Evolutionary conservation across 495 filamentous ascomycete species (phyloP).

Genomic region (Penicillium bovifimosum): DNA sequence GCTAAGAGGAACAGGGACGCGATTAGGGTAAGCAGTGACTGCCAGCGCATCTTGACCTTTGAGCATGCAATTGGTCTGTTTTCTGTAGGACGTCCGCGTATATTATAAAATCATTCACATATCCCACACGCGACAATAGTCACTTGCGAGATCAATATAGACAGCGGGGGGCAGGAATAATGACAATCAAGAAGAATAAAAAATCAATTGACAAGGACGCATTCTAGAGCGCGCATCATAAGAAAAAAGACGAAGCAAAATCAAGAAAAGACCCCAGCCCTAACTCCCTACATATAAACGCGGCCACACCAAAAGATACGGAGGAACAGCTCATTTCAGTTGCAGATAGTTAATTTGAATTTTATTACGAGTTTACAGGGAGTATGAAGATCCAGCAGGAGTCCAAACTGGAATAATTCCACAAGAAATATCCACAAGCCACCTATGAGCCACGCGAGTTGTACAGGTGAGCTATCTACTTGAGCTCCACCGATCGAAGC

Average conservation of each 20-base stretch:
- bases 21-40: slow-evolving; percentile 5
- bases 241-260: background rate
- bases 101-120: background rate
- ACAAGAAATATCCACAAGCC: background rate
- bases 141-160: background rate
- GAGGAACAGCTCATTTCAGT: background rate
- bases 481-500: slow-evolving; percentile 13
- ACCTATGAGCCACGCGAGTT: background rate
- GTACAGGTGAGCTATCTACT: slow-evolving; percentile 5
- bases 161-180: background rate
- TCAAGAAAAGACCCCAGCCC: background rate
- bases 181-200: background rate
- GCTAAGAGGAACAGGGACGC: slow-evolving; percentile 7
- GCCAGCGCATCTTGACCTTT: slow-evolving; percentile 20
- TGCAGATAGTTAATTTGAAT: background rate
- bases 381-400: background rate
- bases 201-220: background rate
- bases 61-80: background rate
- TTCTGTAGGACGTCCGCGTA: background rate
- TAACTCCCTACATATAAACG: slow-evolving; percentile 4
- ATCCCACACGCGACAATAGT: background rate
- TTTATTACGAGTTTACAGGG: background rate
- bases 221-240: background rate
- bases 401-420: background rate
- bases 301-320: background rate